Evolutionary conservation across 495 filamentous ascomycete genomes (phyloP).

Genomic region (Neurospora pannonica): DNA sequence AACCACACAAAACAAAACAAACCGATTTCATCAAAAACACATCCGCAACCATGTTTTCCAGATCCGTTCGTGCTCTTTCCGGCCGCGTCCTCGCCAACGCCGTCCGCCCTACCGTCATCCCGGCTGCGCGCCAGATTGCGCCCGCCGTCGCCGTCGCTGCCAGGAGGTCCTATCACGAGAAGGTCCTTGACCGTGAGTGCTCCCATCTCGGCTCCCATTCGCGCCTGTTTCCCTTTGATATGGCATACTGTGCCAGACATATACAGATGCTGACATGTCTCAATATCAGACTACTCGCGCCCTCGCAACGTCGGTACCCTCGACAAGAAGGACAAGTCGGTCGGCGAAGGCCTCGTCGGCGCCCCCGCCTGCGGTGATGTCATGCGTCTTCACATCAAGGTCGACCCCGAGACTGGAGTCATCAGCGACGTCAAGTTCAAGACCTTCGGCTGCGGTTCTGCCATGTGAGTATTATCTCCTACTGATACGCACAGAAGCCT

Average conservation of each 20-base stretch:
- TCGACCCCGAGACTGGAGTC: conserved; percentile 78
- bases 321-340: conserved; percentile 71
- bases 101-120: conserved; percentile 12
- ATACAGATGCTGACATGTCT: not conserved
- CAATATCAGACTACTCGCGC: conserved; percentile 62
- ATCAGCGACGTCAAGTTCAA: conserved; percentile 85
- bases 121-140: conserved; percentile 29
- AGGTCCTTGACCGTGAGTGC: conserved; percentile 57
- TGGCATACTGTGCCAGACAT: not conserved
- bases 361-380: conserved; percentile 93
- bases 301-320: conserved; percentile 94
- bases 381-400: conserved; percentile 98
- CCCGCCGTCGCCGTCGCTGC: conserved; percentile 29
- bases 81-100: conserved; percentile 15
- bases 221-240: not conserved
- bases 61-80: conserved; percentile 23
- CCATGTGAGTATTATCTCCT: conserved; percentile 44
- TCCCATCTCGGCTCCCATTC: not conserved
- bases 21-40: not conserved
- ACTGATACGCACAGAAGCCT: not conserved
- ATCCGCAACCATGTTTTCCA: conserved; percentile 24
- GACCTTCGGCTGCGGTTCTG: conserved; percentile 95
- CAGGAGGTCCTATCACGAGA: conserved; percentile 45
- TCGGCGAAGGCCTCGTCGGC: conserved; percentile 95
- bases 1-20: not conserved